Evolutionary conservation across 2,329 filamentous ascomycete genomes (phyloP).

Genomic region (Fusarium siculi): DNA sequence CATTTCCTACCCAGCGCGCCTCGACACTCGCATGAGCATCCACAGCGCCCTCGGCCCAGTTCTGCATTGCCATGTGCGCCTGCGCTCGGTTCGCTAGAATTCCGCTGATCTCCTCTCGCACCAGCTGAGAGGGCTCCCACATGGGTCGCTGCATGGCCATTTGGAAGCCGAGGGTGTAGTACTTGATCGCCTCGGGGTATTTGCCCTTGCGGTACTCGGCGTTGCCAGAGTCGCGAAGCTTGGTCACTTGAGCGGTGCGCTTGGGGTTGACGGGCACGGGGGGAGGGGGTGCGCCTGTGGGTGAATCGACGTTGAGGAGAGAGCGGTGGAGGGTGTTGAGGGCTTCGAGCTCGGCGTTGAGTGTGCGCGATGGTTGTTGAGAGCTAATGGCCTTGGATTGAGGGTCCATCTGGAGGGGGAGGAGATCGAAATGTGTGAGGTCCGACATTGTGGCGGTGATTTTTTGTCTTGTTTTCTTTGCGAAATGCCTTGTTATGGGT

Average conservation of each 20-base stretch:
- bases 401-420: constrained; percentile 85
- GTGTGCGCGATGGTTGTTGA: constrained; percentile 58
- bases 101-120: constrained; percentile 83
- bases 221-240: constrained; percentile 91
- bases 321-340: constrained; percentile 84
- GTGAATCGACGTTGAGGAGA: constrained; percentile 65
- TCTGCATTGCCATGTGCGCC: constrained; percentile 83
- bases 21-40: constrained; percentile 92
- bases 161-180: constrained; percentile 87
- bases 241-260: constrained; percentile 85
- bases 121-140: constrained; percentile 88
- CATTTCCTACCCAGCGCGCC: constrained; percentile 85
- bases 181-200: constrained; percentile 78
- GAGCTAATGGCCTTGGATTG: constrained; percentile 77
- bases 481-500: background rate
- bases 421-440: constrained; percentile 80
- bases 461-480: background rate
- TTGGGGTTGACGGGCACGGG: constrained; percentile 94
- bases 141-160: constrained; percentile 85
- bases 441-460: constrained; percentile 60
- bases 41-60: constrained; percentile 86
- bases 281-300: constrained; percentile 79
- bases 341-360: constrained; percentile 73
- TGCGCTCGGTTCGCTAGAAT: constrained; percentile 90
- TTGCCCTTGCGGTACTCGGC: constrained; percentile 80